Conservation (phyloP, 2,329 filamentous ascomycete genomes). For the Nothophoma quercina region DNA sequence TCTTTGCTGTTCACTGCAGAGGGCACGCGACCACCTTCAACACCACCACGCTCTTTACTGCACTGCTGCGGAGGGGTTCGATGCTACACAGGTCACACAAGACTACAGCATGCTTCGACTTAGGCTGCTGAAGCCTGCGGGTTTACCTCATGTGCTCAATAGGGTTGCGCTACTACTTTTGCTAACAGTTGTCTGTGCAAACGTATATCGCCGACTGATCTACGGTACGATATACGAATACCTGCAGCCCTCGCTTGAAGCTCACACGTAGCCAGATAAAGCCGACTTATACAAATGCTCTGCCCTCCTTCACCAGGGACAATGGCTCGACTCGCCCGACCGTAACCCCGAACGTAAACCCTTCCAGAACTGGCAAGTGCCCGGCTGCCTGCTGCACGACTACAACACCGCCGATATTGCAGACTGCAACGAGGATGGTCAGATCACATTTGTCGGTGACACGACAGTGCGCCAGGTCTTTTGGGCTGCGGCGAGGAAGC, state of each 20-base stretch:
- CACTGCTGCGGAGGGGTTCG: not conserved
- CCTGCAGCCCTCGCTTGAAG: not conserved
- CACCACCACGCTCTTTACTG: not conserved
- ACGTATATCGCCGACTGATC: slow-evolving; percentile 21
- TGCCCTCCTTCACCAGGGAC: slow-evolving; percentile 60
- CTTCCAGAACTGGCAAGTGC: slow-evolving; percentile 65
- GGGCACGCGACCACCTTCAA: slow-evolving; percentile 9
- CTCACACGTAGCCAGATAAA: slow-evolving; percentile 36
- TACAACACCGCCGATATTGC: slow-evolving; percentile 63
- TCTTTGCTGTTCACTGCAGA: not conserved
- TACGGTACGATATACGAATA: slow-evolving; percentile 12
- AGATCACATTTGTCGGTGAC: slow-evolving; percentile 68
- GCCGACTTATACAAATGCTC: slow-evolving; percentile 63
- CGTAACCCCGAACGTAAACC: slow-evolving; percentile 36
- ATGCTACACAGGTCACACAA: slow-evolving; percentile 9
- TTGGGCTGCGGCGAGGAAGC: slow-evolving; percentile 62
- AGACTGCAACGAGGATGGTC: slow-evolving; percentile 60
- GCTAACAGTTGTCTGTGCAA: slow-evolving; percentile 20
- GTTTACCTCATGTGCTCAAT: slow-evolving; percentile 13
- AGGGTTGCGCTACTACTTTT: slow-evolving; percentile 15
- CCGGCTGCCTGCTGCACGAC: slow-evolving; percentile 65
- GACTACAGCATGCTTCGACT: slow-evolving; percentile 18
- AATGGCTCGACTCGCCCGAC: slow-evolving; percentile 57
- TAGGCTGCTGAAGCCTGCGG: slow-evolving; percentile 10
- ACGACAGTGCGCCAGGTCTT: slow-evolving; percentile 67